Conservation (phyloP, 345 rosid species). For the Eucalyptus globulus region DNA sequence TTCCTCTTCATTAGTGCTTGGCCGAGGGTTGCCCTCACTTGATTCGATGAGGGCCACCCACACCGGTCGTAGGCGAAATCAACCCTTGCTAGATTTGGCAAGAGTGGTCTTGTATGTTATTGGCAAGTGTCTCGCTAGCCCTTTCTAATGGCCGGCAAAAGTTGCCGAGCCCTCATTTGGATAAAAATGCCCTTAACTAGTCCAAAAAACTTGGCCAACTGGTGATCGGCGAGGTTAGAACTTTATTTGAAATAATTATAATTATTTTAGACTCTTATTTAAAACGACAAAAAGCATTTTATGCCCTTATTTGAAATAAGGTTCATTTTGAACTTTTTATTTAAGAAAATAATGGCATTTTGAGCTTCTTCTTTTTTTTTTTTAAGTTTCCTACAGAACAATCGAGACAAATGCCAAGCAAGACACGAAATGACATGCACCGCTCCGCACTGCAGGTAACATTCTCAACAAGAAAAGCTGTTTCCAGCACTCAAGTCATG, state of each 20-base stretch:
- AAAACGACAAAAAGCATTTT: accelerated
- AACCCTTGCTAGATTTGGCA: too few species aligned
- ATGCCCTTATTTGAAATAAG: accelerated
- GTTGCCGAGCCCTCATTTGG: too few species aligned
- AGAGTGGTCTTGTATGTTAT: too few species aligned
- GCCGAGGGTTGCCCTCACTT: too few species aligned
- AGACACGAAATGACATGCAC: neutral
- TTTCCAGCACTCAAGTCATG: neutral
- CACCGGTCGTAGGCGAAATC: accelerated
- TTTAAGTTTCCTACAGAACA: neutral
- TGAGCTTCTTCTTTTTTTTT: too few species aligned
- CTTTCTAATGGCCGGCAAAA: accelerated
- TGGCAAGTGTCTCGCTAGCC: too few species aligned
- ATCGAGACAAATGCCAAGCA: neutral
- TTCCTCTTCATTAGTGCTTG: too few species aligned
- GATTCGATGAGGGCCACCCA: too few species aligned
- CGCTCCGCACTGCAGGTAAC: neutral
- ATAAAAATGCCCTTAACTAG: too few species aligned
- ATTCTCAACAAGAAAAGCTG: neutral
- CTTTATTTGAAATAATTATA: too few species aligned
- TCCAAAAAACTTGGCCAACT: accelerated
- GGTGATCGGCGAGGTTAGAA: accelerated
- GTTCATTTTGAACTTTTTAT: accelerated
- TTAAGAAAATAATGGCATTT: too few species aligned
- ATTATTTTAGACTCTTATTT: too few species aligned